Conservation (phyloP, 2,329 filamentous ascomycete genomes). For the Fusarium aywerte region DNA sequence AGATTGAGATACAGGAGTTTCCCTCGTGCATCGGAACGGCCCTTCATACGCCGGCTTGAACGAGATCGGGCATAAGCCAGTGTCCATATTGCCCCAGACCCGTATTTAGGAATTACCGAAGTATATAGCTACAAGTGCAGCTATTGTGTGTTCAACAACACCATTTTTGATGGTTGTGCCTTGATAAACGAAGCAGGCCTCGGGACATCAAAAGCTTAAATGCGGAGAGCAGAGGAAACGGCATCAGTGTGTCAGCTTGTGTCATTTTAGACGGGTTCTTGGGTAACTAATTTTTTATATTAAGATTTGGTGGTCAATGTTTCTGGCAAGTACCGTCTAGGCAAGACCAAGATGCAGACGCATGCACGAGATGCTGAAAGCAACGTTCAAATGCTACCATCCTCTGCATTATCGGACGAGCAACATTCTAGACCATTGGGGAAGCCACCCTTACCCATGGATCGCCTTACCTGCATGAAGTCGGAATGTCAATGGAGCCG, state of each 20-base stretch:
- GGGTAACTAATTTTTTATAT: not conserved
- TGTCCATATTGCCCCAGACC: conserved; percentile 15
- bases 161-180: not conserved
- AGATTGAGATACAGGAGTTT: conserved; percentile 29
- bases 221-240: not conserved
- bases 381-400: not conserved
- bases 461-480: not conserved
- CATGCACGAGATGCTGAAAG: conserved; percentile 1
- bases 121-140: not conserved
- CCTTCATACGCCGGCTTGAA: conserved; percentile 25
- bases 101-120: not conserved
- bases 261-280: not conserved
- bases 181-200: not conserved
- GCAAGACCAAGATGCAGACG: not conserved
- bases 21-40: conserved; percentile 24
- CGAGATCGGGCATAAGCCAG: not conserved
- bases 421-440: not conserved
- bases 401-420: conserved; percentile 8
- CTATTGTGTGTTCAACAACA: not conserved
- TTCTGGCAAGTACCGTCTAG: no score
- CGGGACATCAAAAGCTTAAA: not conserved
- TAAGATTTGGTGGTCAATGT: not conserved
- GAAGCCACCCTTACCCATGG: conserved; percentile 1
- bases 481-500: conserved; percentile 20
- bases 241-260: not conserved